phyloP scores from a whole-genome alignment of 31 red algal species.

The Porphyra umbilicalis region DNA sequence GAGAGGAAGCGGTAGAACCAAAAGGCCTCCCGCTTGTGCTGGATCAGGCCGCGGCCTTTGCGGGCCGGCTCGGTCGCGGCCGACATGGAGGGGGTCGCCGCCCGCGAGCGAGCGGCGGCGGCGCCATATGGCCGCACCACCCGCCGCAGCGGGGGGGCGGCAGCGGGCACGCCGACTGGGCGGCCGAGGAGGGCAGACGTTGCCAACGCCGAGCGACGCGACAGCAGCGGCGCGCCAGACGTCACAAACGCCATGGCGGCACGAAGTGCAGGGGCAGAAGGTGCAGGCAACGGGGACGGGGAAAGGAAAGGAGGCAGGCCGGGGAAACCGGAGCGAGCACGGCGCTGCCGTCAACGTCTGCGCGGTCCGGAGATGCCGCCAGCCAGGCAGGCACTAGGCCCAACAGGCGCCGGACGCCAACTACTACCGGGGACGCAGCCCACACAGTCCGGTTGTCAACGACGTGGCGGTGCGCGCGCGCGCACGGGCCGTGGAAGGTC shows the following conservation, averaged over 20 bases:
- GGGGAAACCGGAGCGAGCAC: neutral
- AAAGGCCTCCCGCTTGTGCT: constrained; percentile 96
- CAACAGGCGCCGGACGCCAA: neutral
- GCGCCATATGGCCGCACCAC: neutral
- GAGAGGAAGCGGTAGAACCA: constrained; percentile 99
- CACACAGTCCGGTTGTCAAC: neutral
- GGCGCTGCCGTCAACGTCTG: neutral
- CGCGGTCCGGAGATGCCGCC: too few relatives aligned
- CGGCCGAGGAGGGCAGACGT: neutral
- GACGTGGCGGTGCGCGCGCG: neutral
- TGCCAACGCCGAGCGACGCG: neutral
- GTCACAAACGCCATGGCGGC: neutral
- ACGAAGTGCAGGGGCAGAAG: neutral
- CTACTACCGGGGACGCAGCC: neutral
- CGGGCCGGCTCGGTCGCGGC: constrained; percentile 36
- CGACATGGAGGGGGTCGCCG: constrained; percentile 17
- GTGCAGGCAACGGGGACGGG: neutral
- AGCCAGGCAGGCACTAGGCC: too few relatives aligned
- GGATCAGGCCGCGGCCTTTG: constrained; percentile 69
- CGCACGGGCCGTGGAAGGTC: neutral
- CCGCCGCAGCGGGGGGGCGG: neutral
- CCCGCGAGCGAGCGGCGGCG: neutral
- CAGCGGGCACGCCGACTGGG: neutral
- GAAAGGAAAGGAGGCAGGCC: neutral
- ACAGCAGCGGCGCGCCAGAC: neutral